phyloP scores from a whole-genome alignment of 1,139 yeast genomes.

The Pichia kudriavzevii region DNA sequence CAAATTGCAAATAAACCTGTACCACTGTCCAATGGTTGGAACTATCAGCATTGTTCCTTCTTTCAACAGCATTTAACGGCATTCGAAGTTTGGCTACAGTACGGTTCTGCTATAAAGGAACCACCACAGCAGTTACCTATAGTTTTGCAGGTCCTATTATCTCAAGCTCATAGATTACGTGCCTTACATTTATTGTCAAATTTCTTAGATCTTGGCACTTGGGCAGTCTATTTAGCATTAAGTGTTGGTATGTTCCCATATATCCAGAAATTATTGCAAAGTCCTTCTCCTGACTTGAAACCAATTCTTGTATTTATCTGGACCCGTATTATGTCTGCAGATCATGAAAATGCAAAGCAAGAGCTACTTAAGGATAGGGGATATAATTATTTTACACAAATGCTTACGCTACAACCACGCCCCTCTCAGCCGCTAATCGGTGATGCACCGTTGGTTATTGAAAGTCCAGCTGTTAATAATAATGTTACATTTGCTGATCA shows the following conservation, averaged over 20 bases:
- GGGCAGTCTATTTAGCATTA: slow-evolving; percentile 91
- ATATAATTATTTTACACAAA: slow-evolving; percentile 76
- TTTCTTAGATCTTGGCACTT: slow-evolving; percentile 89
- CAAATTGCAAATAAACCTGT: not conserved
- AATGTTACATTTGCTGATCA: slow-evolving; percentile 52
- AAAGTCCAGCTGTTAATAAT: slow-evolving; percentile 29
- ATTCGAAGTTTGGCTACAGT: slow-evolving; percentile 91
- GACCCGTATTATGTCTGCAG: slow-evolving; percentile 97
- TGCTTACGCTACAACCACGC: slow-evolving; percentile 38
- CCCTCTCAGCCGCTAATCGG: slow-evolving; percentile 20
- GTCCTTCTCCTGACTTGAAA: slow-evolving; percentile 91
- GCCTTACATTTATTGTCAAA: slow-evolving; percentile 80
- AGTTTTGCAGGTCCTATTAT: slow-evolving; percentile 80
- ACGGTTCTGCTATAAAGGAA: slow-evolving; percentile 73
- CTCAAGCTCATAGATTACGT: slow-evolving; percentile 88
- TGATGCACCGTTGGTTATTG: slow-evolving; percentile 13
- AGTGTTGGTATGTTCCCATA: slow-evolving; percentile 96
- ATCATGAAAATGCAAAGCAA: slow-evolving; percentile 80
- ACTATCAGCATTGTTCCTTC: slow-evolving; percentile 84
- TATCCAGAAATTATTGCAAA: slow-evolving; percentile 79
- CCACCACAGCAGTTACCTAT: slow-evolving; percentile 96
- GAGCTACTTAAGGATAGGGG: slow-evolving; percentile 91
- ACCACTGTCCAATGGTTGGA: slow-evolving; percentile 20
- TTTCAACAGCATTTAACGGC: slow-evolving; percentile 96
- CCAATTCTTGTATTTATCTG: slow-evolving; percentile 93